Base-by-base conservation (phyloP, 169 alveolate genomes). In the Eimeria praecox region DNA sequence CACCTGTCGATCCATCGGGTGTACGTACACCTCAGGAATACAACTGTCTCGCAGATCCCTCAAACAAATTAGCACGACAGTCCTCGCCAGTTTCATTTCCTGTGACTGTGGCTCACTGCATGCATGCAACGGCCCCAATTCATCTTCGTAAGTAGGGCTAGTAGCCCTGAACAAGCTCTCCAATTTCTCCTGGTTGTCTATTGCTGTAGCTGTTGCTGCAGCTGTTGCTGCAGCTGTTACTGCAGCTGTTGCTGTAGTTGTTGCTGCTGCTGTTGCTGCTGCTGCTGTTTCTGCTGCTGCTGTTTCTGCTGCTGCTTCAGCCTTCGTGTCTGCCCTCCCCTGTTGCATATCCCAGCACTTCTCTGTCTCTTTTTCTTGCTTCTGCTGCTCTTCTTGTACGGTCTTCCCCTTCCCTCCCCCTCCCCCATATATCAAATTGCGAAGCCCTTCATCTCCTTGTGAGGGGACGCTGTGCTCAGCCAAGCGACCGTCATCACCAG, bases 1-100 rank as follows among this genome's bases (percentile, higher is more conserved):
- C 52, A 35, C 80, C 52, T 49, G 59, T 4, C 78, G 89, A 6
- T 73, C 95, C 6, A 30, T 33, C 35, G 64, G 62, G 40, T 66
- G 83, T 59, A 73, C 54, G 89, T 66, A 91, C 64, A 83, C 83
- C 66, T 35, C 46, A 30, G 95, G 90, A 0, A 91, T 62, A 62
- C 95, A 91, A 1, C 40, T 33, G 66, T 91, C 95, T n/a, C 95
- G 89, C 44, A 91, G 40, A 80, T 91, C 95, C 64, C 82, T 62
- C 80, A 91, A 80, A 38, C 95, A 91, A 0, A 91, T 46, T 66
- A 75, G 64, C 71, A 91, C 59, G 20, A 86, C 95, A 42, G 52
- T 77, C 66, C 64, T 91, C 64, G 90, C 42, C 78, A 91, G 69
- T 6, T 66, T 1, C 90, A 91, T 16, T 16, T 83, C 95, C 3